These are phyloP conservation scores for Euphorbia lathyris DNA, from an alignment of 345 rosid genomes.

Conservation along the genomic window DNA sequence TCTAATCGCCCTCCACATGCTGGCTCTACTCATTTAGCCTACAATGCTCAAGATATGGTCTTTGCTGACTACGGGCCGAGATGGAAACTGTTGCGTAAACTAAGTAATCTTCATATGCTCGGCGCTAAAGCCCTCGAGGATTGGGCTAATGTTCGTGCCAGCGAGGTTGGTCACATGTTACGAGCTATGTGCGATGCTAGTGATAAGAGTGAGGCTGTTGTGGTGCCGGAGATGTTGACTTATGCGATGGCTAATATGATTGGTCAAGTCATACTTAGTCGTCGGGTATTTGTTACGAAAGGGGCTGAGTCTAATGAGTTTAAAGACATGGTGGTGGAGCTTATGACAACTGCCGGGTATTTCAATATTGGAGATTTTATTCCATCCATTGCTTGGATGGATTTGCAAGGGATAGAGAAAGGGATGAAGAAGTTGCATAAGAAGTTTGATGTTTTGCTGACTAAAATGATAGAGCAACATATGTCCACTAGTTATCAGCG, in stretches of 20 bases:
- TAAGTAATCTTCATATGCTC: conserved; percentile 60
- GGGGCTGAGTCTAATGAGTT: conserved; percentile 48
- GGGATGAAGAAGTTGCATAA: conserved; percentile 52
- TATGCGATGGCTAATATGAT: conserved; percentile 57
- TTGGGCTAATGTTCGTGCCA: conserved; percentile 33
- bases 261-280: conserved; percentile 48
- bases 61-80: conserved; percentile 51
- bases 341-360: conserved; percentile 46
- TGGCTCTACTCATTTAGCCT: conserved; percentile 54
- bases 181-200: conserved; percentile 39
- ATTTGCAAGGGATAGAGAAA: conserved; percentile 53
- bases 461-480: conserved; percentile 51
- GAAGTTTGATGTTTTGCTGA: conserved; percentile 42
- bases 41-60: conserved; percentile 57
- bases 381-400: conserved; percentile 60
- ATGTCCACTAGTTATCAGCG: conserved; percentile 31
- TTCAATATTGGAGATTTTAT: conserved; percentile 61
- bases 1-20: conserved; percentile 52
- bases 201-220: conserved; percentile 26
- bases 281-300: conserved; percentile 40
- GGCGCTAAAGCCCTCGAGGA: conserved; percentile 56
- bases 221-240: conserved; percentile 45
- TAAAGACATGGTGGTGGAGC: conserved; percentile 62
- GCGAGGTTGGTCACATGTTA: conserved; percentile 48
- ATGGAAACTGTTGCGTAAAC: conserved; percentile 54